Evolutionary conservation across 441 rosid genomes (phyloP).

Genomic region (Populus tomentosa): DNA sequence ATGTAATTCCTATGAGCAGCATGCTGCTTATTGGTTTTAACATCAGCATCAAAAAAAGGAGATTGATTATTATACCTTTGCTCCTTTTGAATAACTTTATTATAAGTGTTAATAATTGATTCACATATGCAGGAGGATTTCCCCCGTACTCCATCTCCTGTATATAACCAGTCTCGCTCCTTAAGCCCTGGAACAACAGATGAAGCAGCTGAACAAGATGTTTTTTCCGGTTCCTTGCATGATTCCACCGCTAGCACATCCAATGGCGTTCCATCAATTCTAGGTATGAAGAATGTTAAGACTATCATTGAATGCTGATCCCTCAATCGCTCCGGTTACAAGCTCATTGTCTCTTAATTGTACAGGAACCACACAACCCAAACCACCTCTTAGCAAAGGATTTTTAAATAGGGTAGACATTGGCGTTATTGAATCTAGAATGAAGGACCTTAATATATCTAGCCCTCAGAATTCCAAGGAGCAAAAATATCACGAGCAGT

Average conservation of each 20-base stretch:
- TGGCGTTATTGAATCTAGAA: conserved; percentile 22
- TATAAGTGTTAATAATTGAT: conserved; percentile 8
- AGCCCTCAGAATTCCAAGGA: conserved; percentile 20
- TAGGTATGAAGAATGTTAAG: conserved; percentile 14
- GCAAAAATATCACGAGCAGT: conserved; percentile 25
- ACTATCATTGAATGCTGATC: conserved; percentile 14
- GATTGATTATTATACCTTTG: background rate
- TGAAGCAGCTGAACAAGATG: conserved; percentile 27
- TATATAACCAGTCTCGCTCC: conserved; percentile 38
- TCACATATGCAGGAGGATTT: conserved; percentile 37
- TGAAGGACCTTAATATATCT: conserved; percentile 42
- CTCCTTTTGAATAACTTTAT: background rate
- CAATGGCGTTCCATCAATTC: conserved; percentile 23
- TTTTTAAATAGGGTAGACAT: conserved; percentile 14
- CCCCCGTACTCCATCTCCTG: conserved; percentile 31
- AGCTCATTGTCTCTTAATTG: conserved; percentile 14
- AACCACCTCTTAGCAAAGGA: conserved; percentile 16
- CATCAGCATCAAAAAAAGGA: background rate
- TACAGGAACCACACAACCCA: conserved; percentile 18
- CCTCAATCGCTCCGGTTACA: conserved; percentile 16
- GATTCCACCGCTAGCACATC: conserved; percentile 15
- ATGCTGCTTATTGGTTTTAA: background rate
- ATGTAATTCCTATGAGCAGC: background rate
- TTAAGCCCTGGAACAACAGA: conserved; percentile 34
- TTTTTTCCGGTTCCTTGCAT: conserved; percentile 28